These are phyloP conservation scores for Penicillium goetzii DNA, from an alignment of 495 filamentous ascomycete species.

Conservation along the genomic window DNA sequence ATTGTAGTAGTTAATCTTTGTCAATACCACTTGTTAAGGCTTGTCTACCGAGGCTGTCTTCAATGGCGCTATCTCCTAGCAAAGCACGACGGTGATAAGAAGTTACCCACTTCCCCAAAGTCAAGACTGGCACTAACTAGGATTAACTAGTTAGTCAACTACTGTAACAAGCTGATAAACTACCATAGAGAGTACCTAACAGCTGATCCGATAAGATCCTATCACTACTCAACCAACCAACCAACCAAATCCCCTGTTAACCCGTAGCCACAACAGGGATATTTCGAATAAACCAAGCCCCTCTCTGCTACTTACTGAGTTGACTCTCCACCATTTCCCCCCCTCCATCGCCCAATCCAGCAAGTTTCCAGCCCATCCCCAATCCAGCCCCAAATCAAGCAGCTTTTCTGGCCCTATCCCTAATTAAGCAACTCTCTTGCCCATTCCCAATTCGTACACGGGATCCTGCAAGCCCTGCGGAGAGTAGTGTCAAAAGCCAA, in stretches of 20 bases:
- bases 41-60: neutral
- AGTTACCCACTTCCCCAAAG: neutral
- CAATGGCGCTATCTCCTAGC: neutral
- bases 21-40: neutral
- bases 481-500: too few species aligned
- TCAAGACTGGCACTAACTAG: constrained; percentile 1
- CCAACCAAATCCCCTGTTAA: neutral
- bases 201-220: neutral
- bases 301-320: too few species aligned
- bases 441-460: constrained; percentile 13
- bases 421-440: constrained; percentile 3
- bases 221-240: neutral
- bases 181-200: neutral
- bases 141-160: neutral
- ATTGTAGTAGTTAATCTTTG: too few species aligned
- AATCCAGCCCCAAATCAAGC: constrained; percentile 14
- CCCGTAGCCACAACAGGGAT: too few species aligned
- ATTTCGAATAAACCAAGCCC: neutral
- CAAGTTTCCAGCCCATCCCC: neutral
- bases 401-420: constrained; percentile 17
- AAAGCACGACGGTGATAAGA: neutral
- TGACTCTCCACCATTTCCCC: too few species aligned
- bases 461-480: constrained; percentile 9
- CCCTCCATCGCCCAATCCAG: neutral
- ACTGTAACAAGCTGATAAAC: neutral